Evolutionary conservation across 108 stramenopile genomes (phyloP).

Genomic region (Cyclostephanos invisitatus): DNA sequence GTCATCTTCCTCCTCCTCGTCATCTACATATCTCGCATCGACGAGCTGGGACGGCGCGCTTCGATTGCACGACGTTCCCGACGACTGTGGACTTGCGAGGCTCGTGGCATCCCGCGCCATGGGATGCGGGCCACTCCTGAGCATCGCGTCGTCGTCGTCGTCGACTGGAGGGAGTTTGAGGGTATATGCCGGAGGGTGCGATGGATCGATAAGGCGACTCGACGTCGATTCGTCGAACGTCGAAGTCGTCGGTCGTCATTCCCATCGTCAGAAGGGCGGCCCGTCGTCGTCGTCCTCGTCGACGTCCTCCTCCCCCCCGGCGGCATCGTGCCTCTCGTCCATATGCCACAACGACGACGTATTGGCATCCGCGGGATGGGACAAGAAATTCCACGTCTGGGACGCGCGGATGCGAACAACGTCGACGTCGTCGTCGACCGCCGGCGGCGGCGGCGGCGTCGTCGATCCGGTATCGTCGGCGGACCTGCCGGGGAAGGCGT

Average conservation of each 20-base stretch:
- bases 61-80: constrained; percentile 62
- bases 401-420: constrained; percentile 49
- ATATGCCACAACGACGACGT: constrained; percentile 18
- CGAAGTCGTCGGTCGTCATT: constrained; percentile 42
- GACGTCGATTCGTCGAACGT: constrained; percentile 33
- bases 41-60: constrained; percentile 82
- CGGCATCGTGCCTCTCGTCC: constrained; percentile 42
- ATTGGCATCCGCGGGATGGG: constrained; percentile 73
- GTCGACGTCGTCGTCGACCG: not conserved
- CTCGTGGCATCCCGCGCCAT: constrained; percentile 50
- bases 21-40: constrained; percentile 50
- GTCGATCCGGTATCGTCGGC: constrained; percentile 21
- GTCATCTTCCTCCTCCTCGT: constrained; percentile 1
- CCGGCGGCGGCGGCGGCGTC: not conserved
- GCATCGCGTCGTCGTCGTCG: constrained; percentile 45
- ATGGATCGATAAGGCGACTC: constrained; percentile 57
- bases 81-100: not conserved
- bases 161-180: not conserved
- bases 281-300: constrained; percentile 9
- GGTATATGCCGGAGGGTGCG: constrained; percentile 68
- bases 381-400: constrained; percentile 68
- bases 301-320: constrained; percentile 14
- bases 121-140: constrained; percentile 75
- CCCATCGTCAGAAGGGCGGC: not conserved
- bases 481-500: constrained; percentile 82